Evolutionary conservation across 2,329 filamentous ascomycete genomes (phyloP), one percentile per base, ranked within the genome.

Genomic region (Colletotrichum sp.): DNA sequence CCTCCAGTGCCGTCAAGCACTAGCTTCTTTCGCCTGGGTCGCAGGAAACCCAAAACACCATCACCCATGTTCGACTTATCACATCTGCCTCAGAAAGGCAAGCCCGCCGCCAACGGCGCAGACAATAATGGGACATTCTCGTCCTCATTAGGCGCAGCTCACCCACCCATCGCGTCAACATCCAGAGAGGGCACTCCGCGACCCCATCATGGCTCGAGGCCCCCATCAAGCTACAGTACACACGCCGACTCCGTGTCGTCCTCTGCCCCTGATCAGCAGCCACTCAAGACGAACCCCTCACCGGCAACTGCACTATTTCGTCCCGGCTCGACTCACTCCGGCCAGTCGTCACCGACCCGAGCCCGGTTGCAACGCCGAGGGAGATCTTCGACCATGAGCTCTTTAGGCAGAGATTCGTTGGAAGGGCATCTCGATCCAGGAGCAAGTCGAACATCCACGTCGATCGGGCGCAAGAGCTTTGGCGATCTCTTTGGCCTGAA

Each of bases 381-480:
- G 68, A 91, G 97, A 78, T 98, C 97, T 21, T 98, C 96, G 7
- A 98, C 97, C 0, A 90, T 98, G 86, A 96, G 94, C 80, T 98
- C 96, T 1, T 84, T 96, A 58, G 92, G 93, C 21, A 92, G 94
- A 77, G 90, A 91, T 69, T 95, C 93, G 1, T 92, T 92, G 69
- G 94, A 95, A 76, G 91, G 94, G 38, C 91, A 93, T 69, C 89
- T 94, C 7, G 88, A 91, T 8, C 92, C 93, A 4, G 92, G 92
- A 5, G 90, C 91, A 28, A 84, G 92, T n/a, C 90, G 96, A 67
- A 96, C 92, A 7, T 98, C 96, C 1, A 95, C 94, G 1, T 98
- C 95, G 1, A 96, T 94, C n/a, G 96, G 96, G 7, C 91, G 97
- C 70, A 97, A 96, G 84, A 98, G 96, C 84, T 95, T 99, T 79